These are phyloP conservation scores for Blastosporella zonata DNA, from an alignment of 1,284 basidiomycete genomes.

Conservation along the genomic window DNA sequence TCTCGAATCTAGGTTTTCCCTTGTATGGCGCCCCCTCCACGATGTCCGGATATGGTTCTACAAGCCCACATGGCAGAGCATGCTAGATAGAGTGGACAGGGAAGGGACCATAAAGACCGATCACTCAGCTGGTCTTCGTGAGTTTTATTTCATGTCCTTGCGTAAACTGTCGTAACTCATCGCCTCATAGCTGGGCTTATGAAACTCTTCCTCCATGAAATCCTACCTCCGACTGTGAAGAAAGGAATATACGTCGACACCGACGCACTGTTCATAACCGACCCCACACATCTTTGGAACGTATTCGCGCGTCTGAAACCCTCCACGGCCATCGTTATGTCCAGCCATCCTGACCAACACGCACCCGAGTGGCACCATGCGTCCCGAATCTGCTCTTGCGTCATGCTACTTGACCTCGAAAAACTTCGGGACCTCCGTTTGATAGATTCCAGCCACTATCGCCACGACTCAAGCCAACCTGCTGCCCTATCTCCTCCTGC, in stretches of 20 bases:
- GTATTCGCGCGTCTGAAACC: constrained; percentile 33
- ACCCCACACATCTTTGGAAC: constrained; percentile 45
- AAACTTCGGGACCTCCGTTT: constrained; percentile 40
- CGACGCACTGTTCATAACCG: constrained; percentile 46
- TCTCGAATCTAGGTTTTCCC: constrained; percentile 34
- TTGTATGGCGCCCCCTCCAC: constrained; percentile 36
- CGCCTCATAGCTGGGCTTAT: constrained; percentile 37
- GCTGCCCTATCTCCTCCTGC: constrained; percentile 38
- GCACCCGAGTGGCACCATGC: constrained; percentile 42
- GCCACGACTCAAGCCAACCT: constrained; percentile 25
- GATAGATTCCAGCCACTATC: constrained; percentile 45
- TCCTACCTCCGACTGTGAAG: constrained; percentile 34
- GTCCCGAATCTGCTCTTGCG: constrained; percentile 47
- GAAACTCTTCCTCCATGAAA: constrained; percentile 47
- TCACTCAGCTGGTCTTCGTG: constrained; percentile 45
- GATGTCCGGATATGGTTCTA: constrained; percentile 40
- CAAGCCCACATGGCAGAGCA: constrained; percentile 34
- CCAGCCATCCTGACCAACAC: constrained; percentile 40
- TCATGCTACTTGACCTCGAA: constrained; percentile 47
- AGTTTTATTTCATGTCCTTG: constrained; percentile 20
- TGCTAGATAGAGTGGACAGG: constrained; percentile 41
- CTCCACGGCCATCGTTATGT: constrained; percentile 39
- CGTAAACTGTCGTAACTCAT: background rate
- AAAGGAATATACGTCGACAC: constrained; percentile 49
- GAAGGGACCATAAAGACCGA: constrained; percentile 44